Percentiles rank a stretch among this genome's conserved stretches.
These are phyloP conservation scores for Caloboletus firmus DNA, from an alignment of 1,284 basidiomycete genomes.

Conservation along the genomic window DNA sequence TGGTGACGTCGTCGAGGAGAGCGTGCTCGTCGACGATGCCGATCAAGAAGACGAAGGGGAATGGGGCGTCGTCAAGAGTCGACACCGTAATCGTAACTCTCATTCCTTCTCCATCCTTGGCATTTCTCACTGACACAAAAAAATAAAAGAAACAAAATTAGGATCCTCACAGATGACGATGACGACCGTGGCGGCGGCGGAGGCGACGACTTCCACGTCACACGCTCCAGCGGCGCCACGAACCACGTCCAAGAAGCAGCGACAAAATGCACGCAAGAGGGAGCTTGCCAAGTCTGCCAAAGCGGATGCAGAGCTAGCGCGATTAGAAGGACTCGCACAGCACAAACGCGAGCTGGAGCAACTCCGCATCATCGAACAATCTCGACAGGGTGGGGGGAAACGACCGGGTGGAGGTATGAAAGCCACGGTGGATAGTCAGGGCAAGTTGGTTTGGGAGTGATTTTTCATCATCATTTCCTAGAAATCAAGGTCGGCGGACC, in stretches of 20 bases:
- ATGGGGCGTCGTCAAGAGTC: conserved; percentile 73
- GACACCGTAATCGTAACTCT: conserved; percentile 46
- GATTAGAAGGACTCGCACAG: conserved; percentile 50
- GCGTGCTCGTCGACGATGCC: conserved; percentile 47
- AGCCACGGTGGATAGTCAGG: conserved; percentile 49
- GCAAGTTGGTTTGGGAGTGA: conserved; percentile 59
- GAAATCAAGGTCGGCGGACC: background rate
- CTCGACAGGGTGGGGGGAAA: conserved; percentile 32
- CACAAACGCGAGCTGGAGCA: conserved; percentile 64
- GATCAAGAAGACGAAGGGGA: conserved; percentile 51
- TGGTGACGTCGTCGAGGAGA: conserved; percentile 57
- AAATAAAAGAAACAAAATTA: conserved; percentile 2
- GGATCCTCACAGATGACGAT: conserved; percentile 13
- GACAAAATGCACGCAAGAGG: conserved; percentile 62
- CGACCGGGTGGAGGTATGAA: conserved; percentile 54
- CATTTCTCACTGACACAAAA: background rate
- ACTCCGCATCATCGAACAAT: conserved; percentile 52
- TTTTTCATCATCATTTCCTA: background rate
- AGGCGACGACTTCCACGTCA: conserved; percentile 18
- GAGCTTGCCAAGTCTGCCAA: conserved; percentile 60
- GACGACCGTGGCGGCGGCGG: background rate
- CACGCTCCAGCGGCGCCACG: conserved; percentile 39
- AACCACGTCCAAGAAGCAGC: conserved; percentile 60
- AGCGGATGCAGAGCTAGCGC: conserved; percentile 52
- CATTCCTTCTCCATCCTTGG: background rate